phyloP scores from a whole-genome alignment of 192 early-diverging fungal species.

The Mortierella alpina region DNA sequence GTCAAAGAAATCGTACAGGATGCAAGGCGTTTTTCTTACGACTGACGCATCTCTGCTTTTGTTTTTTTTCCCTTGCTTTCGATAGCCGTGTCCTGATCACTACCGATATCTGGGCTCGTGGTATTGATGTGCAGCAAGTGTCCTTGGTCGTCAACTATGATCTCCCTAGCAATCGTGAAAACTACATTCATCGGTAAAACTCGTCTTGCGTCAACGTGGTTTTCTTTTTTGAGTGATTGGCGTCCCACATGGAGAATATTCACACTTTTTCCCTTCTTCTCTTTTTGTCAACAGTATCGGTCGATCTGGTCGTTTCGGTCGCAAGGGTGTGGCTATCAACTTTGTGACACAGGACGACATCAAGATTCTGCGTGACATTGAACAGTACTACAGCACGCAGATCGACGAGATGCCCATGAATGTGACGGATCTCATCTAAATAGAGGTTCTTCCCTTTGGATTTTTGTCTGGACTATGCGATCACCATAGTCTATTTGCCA shows the following conservation, averaged over 20 bases:
- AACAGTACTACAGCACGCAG: conserved; percentile 98
- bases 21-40: not conserved
- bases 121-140: conserved; percentile 99
- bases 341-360: conserved; percentile 97
- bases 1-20: not conserved
- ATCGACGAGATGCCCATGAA: conserved; percentile 97
- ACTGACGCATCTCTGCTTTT: not conserved
- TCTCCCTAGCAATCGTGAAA: conserved; percentile 94
- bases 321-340: conserved; percentile 99
- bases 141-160: conserved; percentile 98
- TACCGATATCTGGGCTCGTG: conserved; percentile 98
- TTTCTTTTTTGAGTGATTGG: not conserved
- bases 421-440: conserved; percentile 61
- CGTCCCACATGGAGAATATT: conserved; percentile 7
- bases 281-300: conserved; percentile 71
- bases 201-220: not conserved
- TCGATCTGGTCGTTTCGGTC: conserved; percentile 96
- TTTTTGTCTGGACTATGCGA: no score
- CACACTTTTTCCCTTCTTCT: not conserved
- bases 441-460: not conserved
- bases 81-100: conserved; percentile 94
- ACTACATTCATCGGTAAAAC: conserved; percentile 91
- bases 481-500: no score
- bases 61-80: not conserved
- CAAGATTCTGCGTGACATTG: conserved; percentile 94